Conservation (phyloP, 306 rosid genomes). For the Cucumis sativus region Cucumber_9930_V3 NC_026657.2:27509501-27510000, state of each 20-base stretch:
- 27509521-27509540: slow-evolving; percentile 49
- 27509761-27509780: slow-evolving; percentile 10
- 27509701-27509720: slow-evolving; percentile 9
- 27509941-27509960: background rate
- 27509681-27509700: slow-evolving; percentile 60
- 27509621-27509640: slow-evolving; percentile 68
- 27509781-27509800: slow-evolving; percentile 17
- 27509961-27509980: background rate
- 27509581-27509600: slow-evolving; percentile 51
- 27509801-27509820: slow-evolving; percentile 13
- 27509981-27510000: background rate
- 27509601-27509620: slow-evolving; percentile 46
- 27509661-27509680: slow-evolving; percentile 99
- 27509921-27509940: background rate
- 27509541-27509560: slow-evolving; percentile 79
- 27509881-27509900: background rate
- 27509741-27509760: slow-evolving; percentile 21
- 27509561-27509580: slow-evolving; percentile 65
- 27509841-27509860: background rate
- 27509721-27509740: slow-evolving; percentile 17
- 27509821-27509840: background rate
- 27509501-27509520: slow-evolving; percentile 39
- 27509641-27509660: slow-evolving; percentile 56
- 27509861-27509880: background rate
- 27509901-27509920: background rate